phyloP scores from a whole-genome alignment of 148 eudicot species.

The Vaccinium corymbosum region DNA sequence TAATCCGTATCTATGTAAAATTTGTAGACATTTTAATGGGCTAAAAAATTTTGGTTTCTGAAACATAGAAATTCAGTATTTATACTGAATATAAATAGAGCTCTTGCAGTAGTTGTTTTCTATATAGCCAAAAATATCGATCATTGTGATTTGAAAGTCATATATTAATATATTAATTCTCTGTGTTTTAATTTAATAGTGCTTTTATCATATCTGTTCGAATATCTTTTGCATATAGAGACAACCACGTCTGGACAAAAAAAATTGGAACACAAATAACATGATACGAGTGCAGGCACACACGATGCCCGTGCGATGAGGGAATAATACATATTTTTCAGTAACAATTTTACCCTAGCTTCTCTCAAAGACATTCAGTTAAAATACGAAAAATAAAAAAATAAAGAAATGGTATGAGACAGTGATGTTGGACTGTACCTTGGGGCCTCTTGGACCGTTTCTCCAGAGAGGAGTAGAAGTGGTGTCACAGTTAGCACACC shows the following conservation, averaged over 20 bases:
- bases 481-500: slow-evolving; percentile 96
- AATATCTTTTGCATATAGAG: not conserved
- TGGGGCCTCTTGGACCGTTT: slow-evolving; percentile 95
- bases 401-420: not conserved
- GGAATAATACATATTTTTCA: no score
- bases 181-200: no score
- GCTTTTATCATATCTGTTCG: not conserved
- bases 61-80: no score
- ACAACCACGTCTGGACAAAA: not conserved
- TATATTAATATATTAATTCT: not conserved
- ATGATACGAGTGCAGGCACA: not conserved
- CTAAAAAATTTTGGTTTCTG: no score
- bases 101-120: no score
- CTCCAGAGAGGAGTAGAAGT: slow-evolving; percentile 98
- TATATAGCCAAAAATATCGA: not conserved
- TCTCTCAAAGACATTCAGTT: no score
- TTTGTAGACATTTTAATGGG: no score
- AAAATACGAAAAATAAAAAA: not conserved
- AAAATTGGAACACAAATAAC: not conserved
- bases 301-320: not conserved
- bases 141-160: not conserved
- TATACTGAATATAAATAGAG: no score
- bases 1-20: no score
- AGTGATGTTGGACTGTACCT: slow-evolving; percentile 37
- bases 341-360: no score